A percentile compares a stretch with the other conserved stretches of the same genome.
Conservation (phyloP, 176 grass and related monocot species). For the Triticum turgidum region DNA sequence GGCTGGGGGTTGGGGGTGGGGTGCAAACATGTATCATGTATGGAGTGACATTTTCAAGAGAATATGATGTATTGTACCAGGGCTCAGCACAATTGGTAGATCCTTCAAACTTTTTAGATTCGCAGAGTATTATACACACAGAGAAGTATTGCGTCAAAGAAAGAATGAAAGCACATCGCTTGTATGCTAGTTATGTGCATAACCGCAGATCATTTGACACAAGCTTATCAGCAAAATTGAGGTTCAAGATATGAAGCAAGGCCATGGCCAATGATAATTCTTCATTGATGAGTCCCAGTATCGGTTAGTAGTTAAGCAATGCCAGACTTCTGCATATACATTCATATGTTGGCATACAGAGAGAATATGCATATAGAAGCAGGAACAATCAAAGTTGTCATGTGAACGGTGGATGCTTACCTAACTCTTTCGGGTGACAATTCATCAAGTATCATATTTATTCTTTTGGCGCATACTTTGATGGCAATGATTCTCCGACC, state of each 20-base stretch:
- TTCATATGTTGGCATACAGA: conserved; percentile 13
- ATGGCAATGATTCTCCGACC: conserved; percentile 57
- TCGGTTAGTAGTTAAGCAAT: conserved; percentile 10
- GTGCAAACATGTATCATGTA: conserved; percentile 61
- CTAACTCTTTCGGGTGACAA: conserved; percentile 75
- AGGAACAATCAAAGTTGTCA: conserved; percentile 18
- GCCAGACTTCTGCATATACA: not conserved
- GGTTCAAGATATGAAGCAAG: conserved; percentile 2
- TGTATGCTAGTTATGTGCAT: not conserved
- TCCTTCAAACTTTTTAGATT: conserved; percentile 89
- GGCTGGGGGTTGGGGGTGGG: too few species aligned
- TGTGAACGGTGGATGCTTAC: conserved; percentile 35
- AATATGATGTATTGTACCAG: conserved; percentile 83
- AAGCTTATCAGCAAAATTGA: conserved; percentile 19
- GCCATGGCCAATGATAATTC: not conserved
- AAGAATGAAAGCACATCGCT: not conserved
- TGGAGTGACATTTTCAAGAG: conserved; percentile 65
- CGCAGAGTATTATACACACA: conserved; percentile 72
- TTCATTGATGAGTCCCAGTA: not conserved
- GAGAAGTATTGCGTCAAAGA: conserved; percentile 17
- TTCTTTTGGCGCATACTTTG: conserved; percentile 65
- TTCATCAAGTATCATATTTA: conserved; percentile 71
- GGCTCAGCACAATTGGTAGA: conserved; percentile 65
- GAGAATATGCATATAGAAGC: not conserved
- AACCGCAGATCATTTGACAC: not conserved